Percentiles rank a stretch among this genome's conserved stretches.
Conservation (phyloP, 2,329 filamentous ascomycete species). For the Talaromyces sp. region DNA sequence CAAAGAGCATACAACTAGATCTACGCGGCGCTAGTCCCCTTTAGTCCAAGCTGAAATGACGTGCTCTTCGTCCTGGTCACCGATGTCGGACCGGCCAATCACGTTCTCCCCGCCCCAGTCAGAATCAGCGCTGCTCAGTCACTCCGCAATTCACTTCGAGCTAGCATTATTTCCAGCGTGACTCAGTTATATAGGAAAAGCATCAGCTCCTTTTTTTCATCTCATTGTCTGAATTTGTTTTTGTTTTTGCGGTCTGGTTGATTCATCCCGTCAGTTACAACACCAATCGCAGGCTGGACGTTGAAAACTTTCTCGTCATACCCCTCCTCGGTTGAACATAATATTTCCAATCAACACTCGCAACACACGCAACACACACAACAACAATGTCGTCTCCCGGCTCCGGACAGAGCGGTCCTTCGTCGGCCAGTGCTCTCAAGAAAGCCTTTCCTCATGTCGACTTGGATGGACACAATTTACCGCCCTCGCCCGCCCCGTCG, state of each 20-base stretch:
- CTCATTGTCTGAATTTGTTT: not conserved
- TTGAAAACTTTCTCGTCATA: not conserved
- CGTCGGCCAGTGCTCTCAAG: slow-evolving; percentile 33
- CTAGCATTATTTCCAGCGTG: slow-evolving; percentile 5
- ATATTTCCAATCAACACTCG: not conserved
- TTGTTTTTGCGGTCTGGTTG: not conserved
- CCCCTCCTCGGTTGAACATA: not conserved
- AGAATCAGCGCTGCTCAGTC: not conserved
- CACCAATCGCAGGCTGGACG: not conserved
- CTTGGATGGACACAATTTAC: slow-evolving; percentile 78
- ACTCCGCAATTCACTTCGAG: slow-evolving; percentile 18
- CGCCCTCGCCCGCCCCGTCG: slow-evolving; percentile 89
- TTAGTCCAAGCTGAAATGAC: slow-evolving; percentile 25
- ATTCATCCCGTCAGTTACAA: not conserved
- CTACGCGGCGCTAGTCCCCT: not conserved
- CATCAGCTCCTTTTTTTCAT: not conserved
- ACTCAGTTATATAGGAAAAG: not conserved
- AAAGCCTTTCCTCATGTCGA: slow-evolving; percentile 65
- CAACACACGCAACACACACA: not conserved
- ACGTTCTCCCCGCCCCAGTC: slow-evolving; percentile 14
- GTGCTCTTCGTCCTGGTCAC: slow-evolving; percentile 21
- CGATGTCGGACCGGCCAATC: slow-evolving; percentile 24
- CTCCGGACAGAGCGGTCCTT: slow-evolving; percentile 26
- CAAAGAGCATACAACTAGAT: slow-evolving; percentile 20
- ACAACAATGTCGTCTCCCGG: slow-evolving; percentile 41